Conservation (phyloP, 805 yeast species). For the Candida dajiaensis region DNA sequence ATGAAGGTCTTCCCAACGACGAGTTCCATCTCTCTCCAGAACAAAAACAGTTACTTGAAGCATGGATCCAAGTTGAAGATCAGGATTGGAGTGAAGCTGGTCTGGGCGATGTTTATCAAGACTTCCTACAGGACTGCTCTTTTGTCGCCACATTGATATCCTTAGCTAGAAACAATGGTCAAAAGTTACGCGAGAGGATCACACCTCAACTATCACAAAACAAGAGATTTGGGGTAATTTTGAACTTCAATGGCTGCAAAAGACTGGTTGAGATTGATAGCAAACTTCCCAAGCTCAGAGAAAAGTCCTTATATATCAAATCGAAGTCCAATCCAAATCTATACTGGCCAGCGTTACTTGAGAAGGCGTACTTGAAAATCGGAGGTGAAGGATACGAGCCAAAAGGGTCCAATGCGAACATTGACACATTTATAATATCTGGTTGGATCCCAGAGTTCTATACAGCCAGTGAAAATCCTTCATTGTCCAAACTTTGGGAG, state of each 20-base stretch:
- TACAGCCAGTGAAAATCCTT: slow-evolving; percentile 28
- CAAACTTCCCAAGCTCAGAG: slow-evolving; percentile 33
- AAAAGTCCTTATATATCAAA: slow-evolving; percentile 12
- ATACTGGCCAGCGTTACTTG: slow-evolving; percentile 68
- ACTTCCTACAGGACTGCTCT: slow-evolving; percentile 61
- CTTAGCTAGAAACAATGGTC: slow-evolving; percentile 26
- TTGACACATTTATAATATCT: slow-evolving; percentile 56
- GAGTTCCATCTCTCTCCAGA: slow-evolving; percentile 7
- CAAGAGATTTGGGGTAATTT: slow-evolving; percentile 33
- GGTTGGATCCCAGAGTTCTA: slow-evolving; percentile 72
- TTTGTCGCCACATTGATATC: slow-evolving; percentile 65
- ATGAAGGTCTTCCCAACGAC: slow-evolving; percentile 1
- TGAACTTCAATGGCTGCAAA: slow-evolving; percentile 47
- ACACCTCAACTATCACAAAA: slow-evolving; percentile 14
- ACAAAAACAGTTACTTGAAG: slow-evolving; percentile 6
- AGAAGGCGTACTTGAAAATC: slow-evolving; percentile 65
- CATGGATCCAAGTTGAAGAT: slow-evolving; percentile 3
- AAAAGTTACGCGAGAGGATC: slow-evolving; percentile 4
- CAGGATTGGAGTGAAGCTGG: slow-evolving; percentile 20
- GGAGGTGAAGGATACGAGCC: slow-evolving; percentile 50
- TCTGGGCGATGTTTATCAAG: slow-evolving; percentile 37
- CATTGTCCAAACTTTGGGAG: slow-evolving; percentile 30
- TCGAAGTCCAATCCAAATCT: slow-evolving; percentile 13
- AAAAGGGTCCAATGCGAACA: slow-evolving; percentile 70
- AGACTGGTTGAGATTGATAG: slow-evolving; percentile 45